A percentile compares a stretch with the other conserved stretches of the same genome.
These are phyloP conservation scores for Thelephora ganbajun DNA, from an alignment of 768 basidiomycete species.

Conservation along the genomic window DNA sequence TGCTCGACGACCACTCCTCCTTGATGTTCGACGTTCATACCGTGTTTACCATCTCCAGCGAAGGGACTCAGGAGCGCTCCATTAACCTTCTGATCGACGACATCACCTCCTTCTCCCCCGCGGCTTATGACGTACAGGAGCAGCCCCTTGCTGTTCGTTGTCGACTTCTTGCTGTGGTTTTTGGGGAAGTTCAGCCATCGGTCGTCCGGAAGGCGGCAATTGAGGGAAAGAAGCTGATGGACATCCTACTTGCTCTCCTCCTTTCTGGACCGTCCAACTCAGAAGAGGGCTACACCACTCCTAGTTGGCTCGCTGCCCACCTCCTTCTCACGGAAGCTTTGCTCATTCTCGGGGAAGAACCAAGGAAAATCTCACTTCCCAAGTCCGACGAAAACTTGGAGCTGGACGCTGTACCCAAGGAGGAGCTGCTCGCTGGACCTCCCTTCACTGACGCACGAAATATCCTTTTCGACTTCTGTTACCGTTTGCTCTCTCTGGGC, in stretches of 20 bases:
- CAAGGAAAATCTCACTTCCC: constrained; percentile 48
- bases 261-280: constrained; percentile 37
- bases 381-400: constrained; percentile 42
- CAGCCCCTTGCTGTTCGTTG: constrained; percentile 70
- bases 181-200: constrained; percentile 59
- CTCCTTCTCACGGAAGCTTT: constrained; percentile 79
- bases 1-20: constrained; percentile 79
- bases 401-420: constrained; percentile 25
- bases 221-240: constrained; percentile 47
- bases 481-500: constrained; percentile 52
- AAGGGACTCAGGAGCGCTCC: constrained; percentile 46
- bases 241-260: constrained; percentile 51
- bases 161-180: constrained; percentile 71
- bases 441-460: constrained; percentile 43
- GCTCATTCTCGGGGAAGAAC: constrained; percentile 62
- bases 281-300: constrained; percentile 41
- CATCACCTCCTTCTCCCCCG: constrained; percentile 52
- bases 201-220: constrained; percentile 28
- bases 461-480: constrained; percentile 62
- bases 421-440: constrained; percentile 45
- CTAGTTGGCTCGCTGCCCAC: constrained; percentile 81
- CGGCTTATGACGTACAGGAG: constrained; percentile 56
- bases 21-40: constrained; percentile 81
- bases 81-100: constrained; percentile 66
- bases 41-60: constrained; percentile 59